Conservation (phyloP, 2,329 filamentous ascomycete species). For the Botrytis elliptica region DNA sequence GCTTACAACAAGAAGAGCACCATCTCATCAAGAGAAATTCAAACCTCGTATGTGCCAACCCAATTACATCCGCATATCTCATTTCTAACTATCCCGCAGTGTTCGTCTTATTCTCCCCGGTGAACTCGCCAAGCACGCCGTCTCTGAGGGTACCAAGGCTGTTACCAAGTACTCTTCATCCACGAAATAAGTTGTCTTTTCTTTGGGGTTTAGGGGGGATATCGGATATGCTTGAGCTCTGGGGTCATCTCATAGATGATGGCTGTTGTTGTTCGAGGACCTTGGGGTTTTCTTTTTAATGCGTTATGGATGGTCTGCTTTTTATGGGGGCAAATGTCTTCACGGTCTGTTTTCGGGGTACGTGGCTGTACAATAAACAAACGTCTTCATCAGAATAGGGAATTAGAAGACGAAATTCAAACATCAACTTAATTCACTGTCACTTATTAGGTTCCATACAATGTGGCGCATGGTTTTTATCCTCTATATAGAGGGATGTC, state of each 20-base stretch:
- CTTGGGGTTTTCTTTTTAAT: constrained; percentile 52
- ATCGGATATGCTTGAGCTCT: constrained; percentile 54
- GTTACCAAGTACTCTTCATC: constrained; percentile 99
- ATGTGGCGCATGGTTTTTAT: neutral
- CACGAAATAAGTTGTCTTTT: constrained; percentile 78
- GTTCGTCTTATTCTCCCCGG: constrained; percentile 96
- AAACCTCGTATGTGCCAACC: constrained; percentile 71
- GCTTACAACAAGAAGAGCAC: constrained; percentile 99
- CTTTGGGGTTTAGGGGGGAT: constrained; percentile 55
- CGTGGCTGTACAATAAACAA: constrained; percentile 68
- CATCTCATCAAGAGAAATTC: constrained; percentile 98
- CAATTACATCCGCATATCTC: neutral
- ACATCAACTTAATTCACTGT: constrained; percentile 12
- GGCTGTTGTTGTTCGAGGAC: constrained; percentile 33
- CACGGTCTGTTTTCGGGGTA: constrained; percentile 67
- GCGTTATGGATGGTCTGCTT: constrained; percentile 71
- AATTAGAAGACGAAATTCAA: constrained; percentile 37
- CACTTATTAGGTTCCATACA: neutral
- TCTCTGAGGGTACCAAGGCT: constrained; percentile 99
- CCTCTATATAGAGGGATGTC: neutral
- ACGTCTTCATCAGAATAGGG: constrained; percentile 40
- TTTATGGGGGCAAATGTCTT: constrained; percentile 66
- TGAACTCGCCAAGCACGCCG: constrained; percentile 98
- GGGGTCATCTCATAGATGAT: constrained; percentile 38
- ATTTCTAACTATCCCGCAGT: constrained; percentile 40